Percentiles rank a stretch among this genome's conserved stretches.
These are phyloP conservation scores for Erythrophleum ivorense DNA, from an alignment of 331 rosid species.

Conservation along the genomic window DNA sequence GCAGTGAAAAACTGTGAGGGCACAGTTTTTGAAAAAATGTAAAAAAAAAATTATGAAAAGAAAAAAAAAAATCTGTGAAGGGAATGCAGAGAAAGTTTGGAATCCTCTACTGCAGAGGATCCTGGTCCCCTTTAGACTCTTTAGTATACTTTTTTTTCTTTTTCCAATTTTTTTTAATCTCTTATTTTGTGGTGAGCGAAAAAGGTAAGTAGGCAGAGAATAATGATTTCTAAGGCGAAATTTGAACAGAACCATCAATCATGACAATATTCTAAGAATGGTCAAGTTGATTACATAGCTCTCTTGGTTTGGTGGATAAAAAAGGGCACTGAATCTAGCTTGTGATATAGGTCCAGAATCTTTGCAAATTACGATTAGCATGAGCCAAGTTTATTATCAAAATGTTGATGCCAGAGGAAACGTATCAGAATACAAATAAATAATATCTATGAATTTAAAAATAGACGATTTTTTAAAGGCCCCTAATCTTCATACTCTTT, in stretches of 20 bases:
- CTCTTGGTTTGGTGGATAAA: background rate
- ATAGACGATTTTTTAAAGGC: too few species aligned
- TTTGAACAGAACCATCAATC: background rate
- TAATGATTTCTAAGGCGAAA: background rate
- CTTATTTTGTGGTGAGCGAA: too few species aligned
- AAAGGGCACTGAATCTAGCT: slow-evolving; percentile 9
- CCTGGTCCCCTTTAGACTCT: too few species aligned
- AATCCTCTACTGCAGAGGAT: too few species aligned
- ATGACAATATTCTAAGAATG: background rate
- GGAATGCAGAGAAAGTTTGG: too few species aligned
- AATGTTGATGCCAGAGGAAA: background rate
- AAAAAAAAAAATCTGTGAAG: too few species aligned
- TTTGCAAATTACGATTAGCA: background rate
- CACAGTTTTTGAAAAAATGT: too few species aligned
- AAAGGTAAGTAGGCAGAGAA: background rate
- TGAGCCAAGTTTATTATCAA: background rate
- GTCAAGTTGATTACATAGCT: background rate
- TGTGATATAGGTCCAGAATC: background rate
- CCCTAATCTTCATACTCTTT: too few species aligned
- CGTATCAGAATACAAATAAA: background rate
- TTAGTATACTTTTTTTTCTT: background rate
- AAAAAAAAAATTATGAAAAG: too few species aligned
- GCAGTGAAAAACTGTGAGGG: too few species aligned
- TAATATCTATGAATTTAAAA: too few species aligned
- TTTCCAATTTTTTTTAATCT: too few species aligned